Evolutionary conservation across 1,284 basidiomycete species (phyloP).

Genomic region (Heterobasidion annosum): DNA sequence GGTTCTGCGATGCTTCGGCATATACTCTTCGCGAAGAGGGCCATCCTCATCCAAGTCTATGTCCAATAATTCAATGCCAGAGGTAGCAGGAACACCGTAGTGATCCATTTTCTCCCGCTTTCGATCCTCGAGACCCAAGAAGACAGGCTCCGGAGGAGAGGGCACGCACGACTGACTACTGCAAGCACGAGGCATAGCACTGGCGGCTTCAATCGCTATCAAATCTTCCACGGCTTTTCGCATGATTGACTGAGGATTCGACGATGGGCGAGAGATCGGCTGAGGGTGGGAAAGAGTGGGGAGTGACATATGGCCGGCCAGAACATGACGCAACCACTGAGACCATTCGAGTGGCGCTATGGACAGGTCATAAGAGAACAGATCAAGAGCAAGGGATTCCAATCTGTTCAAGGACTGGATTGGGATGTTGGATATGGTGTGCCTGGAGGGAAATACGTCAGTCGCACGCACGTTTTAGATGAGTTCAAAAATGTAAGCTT

Average conservation of each 20-base stretch:
- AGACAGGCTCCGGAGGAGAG: slow-evolving; percentile 48
- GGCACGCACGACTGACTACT: slow-evolving; percentile 10
- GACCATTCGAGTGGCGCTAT: slow-evolving; percentile 56
- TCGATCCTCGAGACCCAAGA: slow-evolving; percentile 58
- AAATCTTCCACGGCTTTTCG: slow-evolving; percentile 65
- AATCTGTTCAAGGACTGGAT: slow-evolving; percentile 59
- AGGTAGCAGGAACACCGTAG: slow-evolving; percentile 25
- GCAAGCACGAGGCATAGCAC: slow-evolving; percentile 10
- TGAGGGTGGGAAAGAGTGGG: slow-evolving; percentile 52
- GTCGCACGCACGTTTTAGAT: neutral
- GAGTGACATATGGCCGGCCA: slow-evolving; percentile 53
- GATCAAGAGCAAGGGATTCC: slow-evolving; percentile 60
- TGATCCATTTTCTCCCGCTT: slow-evolving; percentile 39
- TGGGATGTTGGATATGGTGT: slow-evolving; percentile 68
- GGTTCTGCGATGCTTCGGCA: slow-evolving; percentile 53
- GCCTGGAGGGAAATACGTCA: slow-evolving; percentile 34
- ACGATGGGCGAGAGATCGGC: slow-evolving; percentile 70
- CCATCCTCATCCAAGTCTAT: slow-evolving; percentile 77
- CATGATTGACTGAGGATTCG: slow-evolving; percentile 57
- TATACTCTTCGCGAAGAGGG: slow-evolving; percentile 68
- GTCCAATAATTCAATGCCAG: slow-evolving; percentile 40
- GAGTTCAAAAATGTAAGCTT: slow-evolving; percentile 17
- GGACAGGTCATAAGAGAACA: slow-evolving; percentile 61
- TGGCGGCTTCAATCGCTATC: slow-evolving; percentile 33
- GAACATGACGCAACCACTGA: slow-evolving; percentile 56